Conservation (phyloP, 2,329 filamentous ascomycete genomes). For the Colletotrichum sp. region DNA sequence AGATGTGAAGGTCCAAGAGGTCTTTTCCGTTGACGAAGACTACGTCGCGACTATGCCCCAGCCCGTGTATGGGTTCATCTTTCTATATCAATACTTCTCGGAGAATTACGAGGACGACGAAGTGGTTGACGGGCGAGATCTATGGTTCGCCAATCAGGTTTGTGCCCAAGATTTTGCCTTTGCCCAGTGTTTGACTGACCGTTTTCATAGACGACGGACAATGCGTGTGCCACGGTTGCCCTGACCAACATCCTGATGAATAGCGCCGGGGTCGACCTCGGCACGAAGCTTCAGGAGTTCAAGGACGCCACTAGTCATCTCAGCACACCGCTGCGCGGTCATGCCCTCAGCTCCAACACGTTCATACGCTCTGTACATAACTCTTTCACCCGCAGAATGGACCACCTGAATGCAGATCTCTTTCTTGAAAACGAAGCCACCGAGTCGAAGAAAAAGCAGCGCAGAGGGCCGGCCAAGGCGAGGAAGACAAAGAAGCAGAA, state of each 20-base stretch:
- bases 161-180: slow-evolving; percentile 15
- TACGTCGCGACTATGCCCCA: slow-evolving; percentile 70
- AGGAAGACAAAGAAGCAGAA: slow-evolving; percentile 43
- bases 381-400: slow-evolving; percentile 80
- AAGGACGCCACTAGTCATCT: slow-evolving; percentile 73
- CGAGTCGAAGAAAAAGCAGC: slow-evolving; percentile 37
- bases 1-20: slow-evolving; percentile 76
- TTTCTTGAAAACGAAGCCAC: slow-evolving; percentile 63
- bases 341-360: slow-evolving; percentile 74
- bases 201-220: slow-evolving; percentile 68
- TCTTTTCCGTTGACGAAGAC: slow-evolving; percentile 74
- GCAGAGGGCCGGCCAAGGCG: slow-evolving; percentile 38
- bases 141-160: slow-evolving; percentile 97
- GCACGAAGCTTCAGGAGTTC: slow-evolving; percentile 73
- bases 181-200: background rate
- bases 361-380: slow-evolving; percentile 87
- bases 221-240: slow-evolving; percentile 91
- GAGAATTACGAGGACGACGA: slow-evolving; percentile 59
- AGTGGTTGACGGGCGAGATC: slow-evolving; percentile 49
- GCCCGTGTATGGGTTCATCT: slow-evolving; percentile 85
- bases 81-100: slow-evolving; percentile 77
- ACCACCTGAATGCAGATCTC: slow-evolving; percentile 76
- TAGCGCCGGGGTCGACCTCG: slow-evolving; percentile 67
- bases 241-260: slow-evolving; percentile 96
- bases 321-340: slow-evolving; percentile 75